Percentiles rank a stretch among this genome's conserved stretches.
These are phyloP conservation scores for Aspergillus aculeatinus DNA, from an alignment of 2,329 filamentous ascomycete species.

Conservation along the genomic window DNA sequence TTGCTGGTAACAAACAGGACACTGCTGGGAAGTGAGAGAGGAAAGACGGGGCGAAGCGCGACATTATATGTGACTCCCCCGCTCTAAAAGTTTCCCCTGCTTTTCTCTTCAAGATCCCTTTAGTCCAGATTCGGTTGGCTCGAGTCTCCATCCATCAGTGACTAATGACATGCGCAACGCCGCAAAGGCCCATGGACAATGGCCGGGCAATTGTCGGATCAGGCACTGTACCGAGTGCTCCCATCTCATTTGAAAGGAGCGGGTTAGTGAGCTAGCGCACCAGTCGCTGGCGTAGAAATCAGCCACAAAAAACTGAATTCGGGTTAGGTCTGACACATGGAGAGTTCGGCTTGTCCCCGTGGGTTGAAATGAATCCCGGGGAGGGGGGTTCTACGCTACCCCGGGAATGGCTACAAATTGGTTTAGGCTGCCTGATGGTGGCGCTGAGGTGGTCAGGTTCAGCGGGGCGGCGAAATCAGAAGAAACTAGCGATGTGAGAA, in stretches of 20 bases:
- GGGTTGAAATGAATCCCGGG: background rate
- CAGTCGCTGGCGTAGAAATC: constrained; percentile 1
- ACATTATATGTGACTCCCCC: background rate
- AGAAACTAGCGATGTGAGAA: too few relatives aligned
- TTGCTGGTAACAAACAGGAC: background rate
- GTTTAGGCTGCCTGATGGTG: background rate
- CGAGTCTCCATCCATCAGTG: background rate
- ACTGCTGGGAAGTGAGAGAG: background rate
- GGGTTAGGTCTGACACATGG: background rate
- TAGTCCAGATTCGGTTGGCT: too few relatives aligned
- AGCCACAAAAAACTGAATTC: constrained; percentile 1
- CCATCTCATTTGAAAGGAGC: background rate
- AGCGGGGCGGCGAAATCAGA: background rate
- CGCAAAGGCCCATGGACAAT: background rate
- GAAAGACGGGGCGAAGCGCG: background rate
- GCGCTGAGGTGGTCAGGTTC: background rate
- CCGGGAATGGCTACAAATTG: background rate
- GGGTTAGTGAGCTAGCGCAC: background rate
- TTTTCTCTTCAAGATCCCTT: background rate
- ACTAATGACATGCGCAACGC: background rate
- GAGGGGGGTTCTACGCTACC: background rate
- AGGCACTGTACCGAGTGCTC: background rate
- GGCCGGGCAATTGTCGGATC: background rate
- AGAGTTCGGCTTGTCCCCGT: background rate
- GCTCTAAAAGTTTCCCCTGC: background rate